Conservation (phyloP, 2,329 filamentous ascomycete genomes). For the Dothistroma septosporum region DNA sequence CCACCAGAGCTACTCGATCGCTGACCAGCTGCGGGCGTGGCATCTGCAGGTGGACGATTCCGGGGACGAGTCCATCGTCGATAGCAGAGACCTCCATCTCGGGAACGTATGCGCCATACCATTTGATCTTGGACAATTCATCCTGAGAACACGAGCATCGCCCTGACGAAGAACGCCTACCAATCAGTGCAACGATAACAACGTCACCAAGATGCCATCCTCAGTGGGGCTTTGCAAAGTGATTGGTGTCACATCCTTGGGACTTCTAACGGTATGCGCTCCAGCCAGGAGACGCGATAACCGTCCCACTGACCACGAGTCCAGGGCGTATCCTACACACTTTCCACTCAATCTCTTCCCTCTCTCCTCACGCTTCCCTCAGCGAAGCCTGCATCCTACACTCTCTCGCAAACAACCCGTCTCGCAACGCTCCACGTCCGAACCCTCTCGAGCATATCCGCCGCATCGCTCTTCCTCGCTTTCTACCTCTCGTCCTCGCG, state of each 20-base stretch:
- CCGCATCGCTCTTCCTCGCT: conserved; percentile 69
- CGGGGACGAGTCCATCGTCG: background rate
- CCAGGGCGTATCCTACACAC: conserved; percentile 86
- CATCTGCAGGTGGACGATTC: background rate
- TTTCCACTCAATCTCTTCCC: conserved; percentile 73
- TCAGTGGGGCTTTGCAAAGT: conserved; percentile 82
- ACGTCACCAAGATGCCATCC: conserved; percentile 31
- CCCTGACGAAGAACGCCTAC: background rate
- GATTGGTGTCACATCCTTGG: conserved; percentile 83
- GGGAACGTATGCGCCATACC: background rate
- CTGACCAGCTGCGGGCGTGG: background rate
- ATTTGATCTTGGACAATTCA: too few relatives aligned
- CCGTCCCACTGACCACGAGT: conserved; percentile 9
- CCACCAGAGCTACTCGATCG: background rate
- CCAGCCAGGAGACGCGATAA: background rate
- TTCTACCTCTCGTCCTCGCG: conserved; percentile 71
- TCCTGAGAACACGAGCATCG: background rate
- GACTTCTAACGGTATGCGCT: conserved; percentile 50
- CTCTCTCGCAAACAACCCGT: conserved; percentile 56
- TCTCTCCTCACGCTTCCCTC: conserved; percentile 76
- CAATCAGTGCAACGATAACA: background rate
- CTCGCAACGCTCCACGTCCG: conserved; percentile 65
- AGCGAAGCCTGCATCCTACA: conserved; percentile 64
- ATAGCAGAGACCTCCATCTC: background rate
- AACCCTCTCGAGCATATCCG: conserved; percentile 64